These are phyloP conservation scores for Quercus suber DNA, from an alignment of 306 rosid species.

Conservation along the genomic window DNA sequence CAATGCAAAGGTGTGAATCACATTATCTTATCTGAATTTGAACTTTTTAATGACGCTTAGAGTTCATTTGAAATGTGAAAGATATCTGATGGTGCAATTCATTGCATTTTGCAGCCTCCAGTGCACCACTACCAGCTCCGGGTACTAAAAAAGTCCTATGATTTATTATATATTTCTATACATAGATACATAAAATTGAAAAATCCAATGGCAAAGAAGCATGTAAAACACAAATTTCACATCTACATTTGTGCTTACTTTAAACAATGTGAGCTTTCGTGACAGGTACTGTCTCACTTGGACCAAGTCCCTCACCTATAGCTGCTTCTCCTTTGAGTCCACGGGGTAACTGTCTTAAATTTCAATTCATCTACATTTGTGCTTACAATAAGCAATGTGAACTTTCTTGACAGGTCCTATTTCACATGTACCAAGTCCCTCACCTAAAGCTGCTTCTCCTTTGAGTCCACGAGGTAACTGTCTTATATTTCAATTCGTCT, in stretches of 20 bases:
- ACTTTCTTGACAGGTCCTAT: no score
- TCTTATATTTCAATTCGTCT: no score
- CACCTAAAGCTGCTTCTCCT: no score
- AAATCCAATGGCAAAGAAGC: not conserved
- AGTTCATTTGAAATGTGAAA: not conserved
- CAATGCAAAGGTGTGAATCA: constrained; percentile 59
- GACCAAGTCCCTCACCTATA: constrained; percentile 23
- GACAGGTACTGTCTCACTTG: constrained; percentile 40
- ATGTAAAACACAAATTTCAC: not conserved
- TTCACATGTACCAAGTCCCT: no score
- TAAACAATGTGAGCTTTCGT: not conserved
- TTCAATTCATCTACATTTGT: no score
- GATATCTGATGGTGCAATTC: not conserved
- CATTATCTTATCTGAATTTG: no score
- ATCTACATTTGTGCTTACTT: not conserved
- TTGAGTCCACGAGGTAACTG: no score
- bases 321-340: constrained; percentile 35
- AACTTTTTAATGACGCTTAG: not conserved
- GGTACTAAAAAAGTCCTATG: constrained; percentile 36
- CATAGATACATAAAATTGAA: not conserved
- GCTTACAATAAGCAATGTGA: no score
- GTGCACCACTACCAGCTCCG: constrained; percentile 58
- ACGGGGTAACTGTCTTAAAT: no score
- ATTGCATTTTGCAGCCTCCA: constrained; percentile 46
- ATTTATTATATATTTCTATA: not conserved